Percentiles rank a stretch among this genome's conserved stretches.
Conservation (phyloP, 2,329 filamentous ascomycete species). For the Colletotrichum spaethianum region DNA sequence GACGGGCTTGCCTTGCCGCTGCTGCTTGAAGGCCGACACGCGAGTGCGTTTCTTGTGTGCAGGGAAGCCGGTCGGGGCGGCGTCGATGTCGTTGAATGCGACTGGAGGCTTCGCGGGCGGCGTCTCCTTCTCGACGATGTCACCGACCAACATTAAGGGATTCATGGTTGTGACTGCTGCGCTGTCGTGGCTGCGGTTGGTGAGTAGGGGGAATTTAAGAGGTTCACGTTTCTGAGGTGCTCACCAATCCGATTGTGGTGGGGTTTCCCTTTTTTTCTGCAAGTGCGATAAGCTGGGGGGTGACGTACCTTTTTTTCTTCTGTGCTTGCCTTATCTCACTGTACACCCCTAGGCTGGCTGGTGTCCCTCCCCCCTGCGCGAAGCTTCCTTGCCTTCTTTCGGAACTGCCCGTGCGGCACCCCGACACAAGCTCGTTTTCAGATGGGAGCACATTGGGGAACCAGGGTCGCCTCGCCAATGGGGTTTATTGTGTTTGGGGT, state of each 20-base stretch:
- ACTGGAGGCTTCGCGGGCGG: slow-evolving; percentile 70
- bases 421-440: slow-evolving; percentile 34
- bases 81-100: slow-evolving; percentile 71
- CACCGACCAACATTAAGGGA: slow-evolving; percentile 72
- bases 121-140: slow-evolving; percentile 83
- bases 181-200: neutral
- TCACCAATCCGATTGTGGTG: neutral
- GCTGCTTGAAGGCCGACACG: slow-evolving; percentile 85
- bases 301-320: slow-evolving; percentile 27
- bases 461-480: slow-evolving; percentile 17
- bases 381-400: slow-evolving; percentile 26
- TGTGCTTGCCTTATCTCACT: slow-evolving; percentile 30
- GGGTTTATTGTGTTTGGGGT: neutral
- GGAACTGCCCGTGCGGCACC: slow-evolving; percentile 38
- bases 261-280: slow-evolving; percentile 2
- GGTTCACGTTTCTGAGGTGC: neutral
- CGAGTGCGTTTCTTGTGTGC: slow-evolving; percentile 83
- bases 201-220: neutral
- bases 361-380: slow-evolving; percentile 21
- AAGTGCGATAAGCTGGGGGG: neutral
- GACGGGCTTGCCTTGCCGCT: slow-evolving; percentile 57
- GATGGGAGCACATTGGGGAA: slow-evolving; percentile 25
- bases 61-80: slow-evolving; percentile 82
- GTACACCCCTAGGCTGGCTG: slow-evolving; percentile 1
- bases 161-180: slow-evolving; percentile 48